Base-by-base conservation (phyloP, 2,329 filamentous ascomycete species). In the Xylaria sp. region DNA sequence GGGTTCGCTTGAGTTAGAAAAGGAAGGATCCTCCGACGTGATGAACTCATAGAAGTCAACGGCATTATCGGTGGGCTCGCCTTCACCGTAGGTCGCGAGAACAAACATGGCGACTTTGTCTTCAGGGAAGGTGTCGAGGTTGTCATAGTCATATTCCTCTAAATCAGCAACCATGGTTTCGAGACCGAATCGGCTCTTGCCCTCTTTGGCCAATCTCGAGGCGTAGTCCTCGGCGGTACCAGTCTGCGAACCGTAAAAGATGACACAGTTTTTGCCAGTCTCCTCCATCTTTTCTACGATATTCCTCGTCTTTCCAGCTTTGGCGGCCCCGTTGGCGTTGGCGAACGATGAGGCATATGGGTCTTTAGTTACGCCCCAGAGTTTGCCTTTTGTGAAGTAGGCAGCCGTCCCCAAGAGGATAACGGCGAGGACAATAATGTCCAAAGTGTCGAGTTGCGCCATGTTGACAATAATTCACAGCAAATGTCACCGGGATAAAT, bases 1-100 rank as follows among this genome's bases (percentile, higher is more conserved):
- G 70, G 91, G 87, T 25, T 95, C 92, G 54, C 81, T 82, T 75
- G 90, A 88, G 77, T 94, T 89, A 74, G 92, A 92, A 82, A 98
- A 98, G 74, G 88, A 83, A 66, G 91, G 85, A 65, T 96, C 93
- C 21, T 98, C 94, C 72, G 88, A 88, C 59, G 88, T 92, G 77
- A 98, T 87, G 83, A 98, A 98, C 80, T 99, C 96, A 84, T 97
- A 98, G 84, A 99, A 99, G 75, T 99, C 96, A 71, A 98, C 96
- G 6, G 97, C 96, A 79, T 99, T 99, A 78, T 99, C 96, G 37
- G 97, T 99, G 53, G 96, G 96, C 83, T 99, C 97, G 71, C 96
- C 96, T 85, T 99, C 96, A 73, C 96, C 96, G 77, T 99, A 99
- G 42, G 97, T 99, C 61, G 96, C 96, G 71, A 99, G 87, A 68